Evolutionary conservation across 257 asterid species (phyloP).

Genomic region (Penstemon newberryi): DNA sequence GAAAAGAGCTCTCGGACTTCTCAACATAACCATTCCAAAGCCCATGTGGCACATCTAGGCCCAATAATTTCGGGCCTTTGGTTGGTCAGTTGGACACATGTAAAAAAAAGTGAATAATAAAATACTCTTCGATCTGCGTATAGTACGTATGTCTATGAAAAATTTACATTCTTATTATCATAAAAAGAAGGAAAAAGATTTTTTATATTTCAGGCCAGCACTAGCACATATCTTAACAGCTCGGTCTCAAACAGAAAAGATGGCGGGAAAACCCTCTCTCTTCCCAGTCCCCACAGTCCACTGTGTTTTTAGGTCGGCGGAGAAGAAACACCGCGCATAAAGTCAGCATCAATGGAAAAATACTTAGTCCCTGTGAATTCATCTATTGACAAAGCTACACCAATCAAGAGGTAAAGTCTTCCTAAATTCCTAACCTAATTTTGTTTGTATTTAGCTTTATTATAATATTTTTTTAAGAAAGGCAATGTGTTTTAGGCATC

Average conservation of each 20-base stretch:
- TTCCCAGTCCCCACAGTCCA: not conserved
- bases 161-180: too few relatives aligned
- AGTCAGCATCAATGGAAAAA: constrained; percentile 48
- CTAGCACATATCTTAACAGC: not conserved
- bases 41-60: too few relatives aligned
- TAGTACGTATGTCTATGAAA: too few relatives aligned
- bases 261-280: constrained; percentile 34
- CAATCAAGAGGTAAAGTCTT: constrained; percentile 44
- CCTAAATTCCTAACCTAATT: constrained; percentile 3
- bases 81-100: too few relatives aligned
- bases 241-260: not conserved
- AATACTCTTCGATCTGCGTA: too few relatives aligned
- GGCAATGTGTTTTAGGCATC: constrained; percentile 40
- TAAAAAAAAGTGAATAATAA: not conserved
- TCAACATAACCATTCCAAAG: too few relatives aligned
- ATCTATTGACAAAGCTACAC: constrained; percentile 36
- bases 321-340: not conserved
- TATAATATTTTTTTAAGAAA: not conserved
- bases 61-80: too few relatives aligned
- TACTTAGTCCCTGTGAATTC: constrained; percentile 44
- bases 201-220: too few relatives aligned
- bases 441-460: not conserved
- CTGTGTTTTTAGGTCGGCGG: not conserved
- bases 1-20: too few relatives aligned
- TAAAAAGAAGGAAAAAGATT: too few relatives aligned